Evolutionary conservation across 257 asterid genomes (phyloP), one percentile per base, ranked within the genome.

Genomic region (Solanum paucissectum): DNA sequence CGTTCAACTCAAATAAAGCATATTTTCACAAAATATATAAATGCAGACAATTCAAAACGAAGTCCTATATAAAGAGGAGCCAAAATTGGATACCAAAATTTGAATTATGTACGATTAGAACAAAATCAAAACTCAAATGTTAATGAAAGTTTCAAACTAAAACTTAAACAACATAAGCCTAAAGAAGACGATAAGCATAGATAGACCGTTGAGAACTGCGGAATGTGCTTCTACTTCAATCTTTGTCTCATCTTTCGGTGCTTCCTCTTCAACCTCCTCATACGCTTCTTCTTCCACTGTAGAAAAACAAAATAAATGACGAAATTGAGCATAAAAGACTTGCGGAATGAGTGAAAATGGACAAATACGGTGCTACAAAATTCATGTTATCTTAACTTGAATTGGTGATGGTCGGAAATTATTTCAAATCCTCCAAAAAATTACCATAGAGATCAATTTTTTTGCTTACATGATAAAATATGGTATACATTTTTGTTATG

Each of bases 191-290:
- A 46, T 32, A 32, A 16, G 3, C 23, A 68, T 27, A 12, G 20
- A 27, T 49, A 14, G 21, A 12, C n/a, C 25, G 10, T 9, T 4
- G 14, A 33, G 79, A 72, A 33, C 79, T 72, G 37, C 1, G 1
- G 12, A 27, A 44, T 44, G 33, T 33, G 21, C 25, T 27, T 83
- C 90, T 91, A 91, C 92, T 92, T 92, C 6, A 93, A 92, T 91
- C 94, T 44, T 68, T 90, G 93, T 34, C 93, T 91, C 93, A 91
- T 92, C 93, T 92, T 92, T 92, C 92, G 85, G 49, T 91, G 93
- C 92, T 92, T 92, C 69, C 94, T 92, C 93, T 91, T 91, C 93
- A 91, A 89, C 69, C 94, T 92, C 91, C 92, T 92, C 93, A 92
- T 91, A 12, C 93, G 58, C 90, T 90, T 92, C 92, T 91, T 92